Conservation (phyloP, 2,329 filamentous ascomycete genomes). For the Sphaerostilbella broomeana region DNA sequence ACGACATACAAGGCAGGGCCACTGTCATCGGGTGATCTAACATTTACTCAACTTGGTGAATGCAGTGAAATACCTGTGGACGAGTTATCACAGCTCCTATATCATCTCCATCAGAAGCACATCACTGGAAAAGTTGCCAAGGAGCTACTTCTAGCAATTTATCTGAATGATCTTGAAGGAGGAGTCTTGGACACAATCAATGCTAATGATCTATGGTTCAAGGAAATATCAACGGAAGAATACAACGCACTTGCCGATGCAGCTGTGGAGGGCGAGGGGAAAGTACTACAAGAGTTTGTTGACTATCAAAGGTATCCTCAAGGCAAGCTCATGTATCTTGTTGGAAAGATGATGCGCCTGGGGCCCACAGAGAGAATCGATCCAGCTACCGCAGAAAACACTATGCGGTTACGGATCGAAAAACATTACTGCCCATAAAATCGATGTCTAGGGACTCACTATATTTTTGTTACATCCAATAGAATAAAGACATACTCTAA, state of each 20-base stretch:
- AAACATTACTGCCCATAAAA: constrained; percentile 6
- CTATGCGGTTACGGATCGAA: constrained; percentile 34
- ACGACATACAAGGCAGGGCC: constrained; percentile 43
- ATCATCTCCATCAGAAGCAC: constrained; percentile 39
- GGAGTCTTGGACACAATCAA: constrained; percentile 41
- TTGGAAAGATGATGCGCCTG: constrained; percentile 51
- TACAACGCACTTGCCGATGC: constrained; percentile 41
- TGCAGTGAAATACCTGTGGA: constrained; percentile 39
- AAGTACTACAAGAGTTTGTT: constrained; percentile 40
- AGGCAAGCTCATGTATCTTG: constrained; percentile 55
- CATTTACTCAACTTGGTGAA: constrained; percentile 40
- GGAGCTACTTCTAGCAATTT: constrained; percentile 48
- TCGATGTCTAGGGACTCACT: too few species aligned
- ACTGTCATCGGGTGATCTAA: constrained; percentile 26
- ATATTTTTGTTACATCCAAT: too few species aligned
- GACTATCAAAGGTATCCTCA: constrained; percentile 41
- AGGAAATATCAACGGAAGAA: constrained; percentile 40
- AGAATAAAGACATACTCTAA: too few species aligned
- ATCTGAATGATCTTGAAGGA: constrained; percentile 39
- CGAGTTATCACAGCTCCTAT: constrained; percentile 46
- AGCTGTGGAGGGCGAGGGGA: constrained; percentile 40
- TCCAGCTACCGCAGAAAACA: constrained; percentile 42
- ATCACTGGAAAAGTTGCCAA: constrained; percentile 54
- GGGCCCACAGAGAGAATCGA: constrained; percentile 50
- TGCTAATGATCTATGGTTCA: constrained; percentile 46